phyloP scores from a whole-genome alignment of 306 rosid genomes.

The Adenanthera pavonina region DNA sequence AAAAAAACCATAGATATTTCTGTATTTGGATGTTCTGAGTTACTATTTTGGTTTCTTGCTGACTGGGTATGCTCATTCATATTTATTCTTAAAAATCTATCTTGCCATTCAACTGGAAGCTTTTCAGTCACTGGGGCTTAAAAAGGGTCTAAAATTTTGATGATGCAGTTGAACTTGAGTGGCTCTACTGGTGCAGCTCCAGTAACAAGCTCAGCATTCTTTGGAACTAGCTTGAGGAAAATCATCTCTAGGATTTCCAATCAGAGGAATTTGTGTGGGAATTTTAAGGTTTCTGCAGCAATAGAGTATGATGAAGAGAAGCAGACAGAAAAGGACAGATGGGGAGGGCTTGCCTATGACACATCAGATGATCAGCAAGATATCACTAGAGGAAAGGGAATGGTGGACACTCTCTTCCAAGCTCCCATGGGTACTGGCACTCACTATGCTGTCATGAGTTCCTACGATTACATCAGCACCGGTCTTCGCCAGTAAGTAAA shows the following conservation, averaged over 20 bases:
- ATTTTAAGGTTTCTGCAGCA: constrained; percentile 51
- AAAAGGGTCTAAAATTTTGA: background rate
- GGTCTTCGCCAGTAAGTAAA: constrained; percentile 78
- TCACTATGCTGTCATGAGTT: constrained; percentile 80
- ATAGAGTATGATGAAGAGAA: constrained; percentile 59
- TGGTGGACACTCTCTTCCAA: constrained; percentile 82
- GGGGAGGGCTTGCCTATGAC: constrained; percentile 83
- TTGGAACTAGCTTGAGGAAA: constrained; percentile 57
- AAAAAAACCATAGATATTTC: background rate
- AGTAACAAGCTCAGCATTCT: constrained; percentile 54
- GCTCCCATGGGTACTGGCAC: constrained; percentile 75
- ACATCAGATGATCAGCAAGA: constrained; percentile 91
- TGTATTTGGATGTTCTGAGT: background rate
- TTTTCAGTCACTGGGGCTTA: constrained; percentile 22
- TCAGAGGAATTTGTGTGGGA: constrained; percentile 43
- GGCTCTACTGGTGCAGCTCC: constrained; percentile 41
- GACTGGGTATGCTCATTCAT: constrained; percentile 11
- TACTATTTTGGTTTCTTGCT: background rate
- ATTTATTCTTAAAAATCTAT: constrained; percentile 13
- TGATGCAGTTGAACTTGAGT: constrained; percentile 58
- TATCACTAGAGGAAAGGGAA: constrained; percentile 85
- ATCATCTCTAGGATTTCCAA: constrained; percentile 32
- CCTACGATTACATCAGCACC: constrained; percentile 72
- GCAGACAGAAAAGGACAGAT: constrained; percentile 71
- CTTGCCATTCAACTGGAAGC: constrained; percentile 10